phyloP scores from a whole-genome alignment of 2,329 filamentous ascomycete species.

The Aspergillus nomiae region DNA sequence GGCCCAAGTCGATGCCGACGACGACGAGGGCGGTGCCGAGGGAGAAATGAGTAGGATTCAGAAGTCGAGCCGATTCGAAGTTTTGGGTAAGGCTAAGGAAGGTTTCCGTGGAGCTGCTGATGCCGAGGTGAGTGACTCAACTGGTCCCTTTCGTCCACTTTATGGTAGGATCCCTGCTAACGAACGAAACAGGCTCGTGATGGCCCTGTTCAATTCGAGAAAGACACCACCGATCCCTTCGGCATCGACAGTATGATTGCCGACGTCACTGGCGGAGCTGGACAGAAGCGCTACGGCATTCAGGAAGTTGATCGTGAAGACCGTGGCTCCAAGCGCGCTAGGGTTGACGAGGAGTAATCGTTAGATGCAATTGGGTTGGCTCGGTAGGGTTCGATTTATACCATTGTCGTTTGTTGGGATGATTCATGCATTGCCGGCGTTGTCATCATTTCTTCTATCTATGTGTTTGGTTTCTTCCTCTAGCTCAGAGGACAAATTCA shows the following conservation, averaged over 20 bases:
- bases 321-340: conserved; percentile 66
- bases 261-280: conserved; percentile 63
- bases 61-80: conserved; percentile 83
- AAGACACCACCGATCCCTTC: conserved; percentile 83
- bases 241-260: conserved; percentile 92
- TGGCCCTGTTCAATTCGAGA: conserved; percentile 95
- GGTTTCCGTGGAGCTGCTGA: conserved; percentile 85
- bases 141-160: conserved; percentile 6
- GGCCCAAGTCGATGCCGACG: conserved; percentile 70
- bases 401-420: conserved; percentile 6
- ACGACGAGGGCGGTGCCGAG: conserved; percentile 77
- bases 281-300: conserved; percentile 49
- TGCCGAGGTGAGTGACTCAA: conserved; percentile 65
- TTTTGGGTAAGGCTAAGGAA: conserved; percentile 76
- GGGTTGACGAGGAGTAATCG: conserved; percentile 69
- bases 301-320: conserved; percentile 41
- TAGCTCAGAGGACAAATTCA: background rate
- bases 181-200: conserved; percentile 63
- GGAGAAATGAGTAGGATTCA: conserved; percentile 85
- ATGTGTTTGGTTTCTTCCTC: background rate
- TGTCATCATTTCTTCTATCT: background rate
- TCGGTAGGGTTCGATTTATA: conserved; percentile 13
- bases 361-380: background rate
- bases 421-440: conserved; percentile 2
- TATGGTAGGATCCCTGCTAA: background rate